Evolutionary conservation across 257 asterid genomes (phyloP).

Genomic region (Petunia secreta): DNA sequence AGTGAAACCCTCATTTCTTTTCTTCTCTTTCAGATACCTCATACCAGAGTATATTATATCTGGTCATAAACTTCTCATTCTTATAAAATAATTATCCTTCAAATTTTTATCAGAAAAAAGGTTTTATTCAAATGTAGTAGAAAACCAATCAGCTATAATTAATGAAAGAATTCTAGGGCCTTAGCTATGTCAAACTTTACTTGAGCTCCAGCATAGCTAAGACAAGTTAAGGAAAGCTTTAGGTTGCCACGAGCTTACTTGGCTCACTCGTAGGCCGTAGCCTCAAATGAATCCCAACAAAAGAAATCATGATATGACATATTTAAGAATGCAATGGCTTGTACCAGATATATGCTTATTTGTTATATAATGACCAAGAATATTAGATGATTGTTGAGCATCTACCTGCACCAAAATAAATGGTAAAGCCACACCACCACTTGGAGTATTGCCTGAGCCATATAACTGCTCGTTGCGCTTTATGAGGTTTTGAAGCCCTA

Average conservation of each 20-base stretch:
- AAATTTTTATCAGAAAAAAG: background rate
- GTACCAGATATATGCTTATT: background rate
- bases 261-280: background rate
- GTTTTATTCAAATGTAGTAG: background rate
- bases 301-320: constrained; percentile 17
- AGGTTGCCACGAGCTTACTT: constrained; percentile 1
- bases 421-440: constrained; percentile 97
- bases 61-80: constrained; percentile 2
- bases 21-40: background rate
- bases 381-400: constrained; percentile 21
- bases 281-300: constrained; percentile 5
- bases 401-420: constrained; percentile 95
- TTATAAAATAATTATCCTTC: constrained; percentile 1
- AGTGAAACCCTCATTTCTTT: background rate
- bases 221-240: background rate
- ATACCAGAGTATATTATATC: background rate
- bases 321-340: constrained; percentile 18
- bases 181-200: background rate
- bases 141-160: background rate
- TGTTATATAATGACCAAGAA: background rate
- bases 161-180: background rate
- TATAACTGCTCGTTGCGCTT: constrained; percentile 81
- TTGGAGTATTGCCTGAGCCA: constrained; percentile 88
- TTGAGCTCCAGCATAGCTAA: background rate
- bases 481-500: constrained; percentile 84